These are phyloP conservation scores for Chaetomium globosum DNA, from an alignment of 2,329 filamentous ascomycete genomes.

Conservation along the genomic window DNA sequence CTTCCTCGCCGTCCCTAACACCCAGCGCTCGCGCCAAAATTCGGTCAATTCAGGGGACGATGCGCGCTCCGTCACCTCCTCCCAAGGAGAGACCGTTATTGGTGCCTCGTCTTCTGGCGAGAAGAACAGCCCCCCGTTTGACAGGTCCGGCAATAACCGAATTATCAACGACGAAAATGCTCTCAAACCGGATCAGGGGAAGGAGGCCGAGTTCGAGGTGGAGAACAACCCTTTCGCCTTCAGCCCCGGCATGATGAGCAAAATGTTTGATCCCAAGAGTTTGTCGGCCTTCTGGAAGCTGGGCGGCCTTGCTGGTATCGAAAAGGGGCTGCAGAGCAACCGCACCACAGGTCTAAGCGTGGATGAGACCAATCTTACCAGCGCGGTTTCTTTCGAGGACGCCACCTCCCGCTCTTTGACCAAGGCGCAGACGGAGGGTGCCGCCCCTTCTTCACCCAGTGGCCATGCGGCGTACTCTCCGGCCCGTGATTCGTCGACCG, in stretches of 20 bases:
- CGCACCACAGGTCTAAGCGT: constrained; percentile 72
- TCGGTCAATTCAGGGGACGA: constrained; percentile 70
- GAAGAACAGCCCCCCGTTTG: constrained; percentile 43
- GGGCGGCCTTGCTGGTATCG: constrained; percentile 75
- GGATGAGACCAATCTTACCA: constrained; percentile 70
- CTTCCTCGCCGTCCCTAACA: constrained; percentile 68
- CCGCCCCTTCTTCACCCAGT: constrained; percentile 28
- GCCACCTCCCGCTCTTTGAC: constrained; percentile 50
- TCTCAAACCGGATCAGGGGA: constrained; percentile 73
- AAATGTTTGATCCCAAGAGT: constrained; percentile 88
- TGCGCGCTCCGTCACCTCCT: constrained; percentile 58
- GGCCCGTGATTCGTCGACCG: constrained; percentile 33
- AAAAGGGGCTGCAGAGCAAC: constrained; percentile 75
- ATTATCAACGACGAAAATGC: constrained; percentile 69
- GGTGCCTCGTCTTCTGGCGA: constrained; percentile 50
- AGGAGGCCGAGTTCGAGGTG: constrained; percentile 74
- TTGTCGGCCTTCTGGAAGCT: constrained; percentile 78
- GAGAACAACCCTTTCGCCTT: constrained; percentile 84
- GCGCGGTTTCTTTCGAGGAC: constrained; percentile 71
- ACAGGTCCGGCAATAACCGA: constrained; percentile 51
- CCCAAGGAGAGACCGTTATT: constrained; percentile 66
- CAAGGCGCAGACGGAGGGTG: constrained; percentile 41
- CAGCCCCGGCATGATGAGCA: constrained; percentile 78
- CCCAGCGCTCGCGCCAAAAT: constrained; percentile 64
- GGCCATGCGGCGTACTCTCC: constrained; percentile 18